A percentile compares a stretch with the other conserved stretches of the same genome.
Conservation (phyloP, 805 yeast genomes). For the Spathaspora girioi region DNA sequence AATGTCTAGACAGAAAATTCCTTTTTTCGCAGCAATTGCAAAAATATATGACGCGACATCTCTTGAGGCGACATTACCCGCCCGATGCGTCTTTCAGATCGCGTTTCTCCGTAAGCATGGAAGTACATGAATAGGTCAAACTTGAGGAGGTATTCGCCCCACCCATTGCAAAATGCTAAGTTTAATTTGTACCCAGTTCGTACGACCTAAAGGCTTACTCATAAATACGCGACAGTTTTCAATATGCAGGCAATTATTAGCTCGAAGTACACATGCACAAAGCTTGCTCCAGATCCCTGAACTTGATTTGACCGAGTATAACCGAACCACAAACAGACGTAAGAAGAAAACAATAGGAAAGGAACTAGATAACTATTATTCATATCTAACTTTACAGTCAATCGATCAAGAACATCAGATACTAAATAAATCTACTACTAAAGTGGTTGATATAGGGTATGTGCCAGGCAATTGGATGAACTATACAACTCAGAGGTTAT, state of each 20-base stretch:
- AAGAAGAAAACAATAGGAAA: neutral
- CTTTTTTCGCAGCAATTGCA: neutral
- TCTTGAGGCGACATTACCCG: neutral
- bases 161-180: neutral
- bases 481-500: constrained; percentile 24
- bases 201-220: neutral
- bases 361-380: neutral
- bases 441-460: constrained; percentile 37
- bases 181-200: neutral
- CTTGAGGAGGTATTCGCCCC: neutral
- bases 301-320: neutral
- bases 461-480: constrained; percentile 42
- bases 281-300: neutral
- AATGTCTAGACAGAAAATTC: neutral
- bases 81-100: neutral
- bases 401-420: constrained; percentile 7
- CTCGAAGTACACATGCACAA: neutral
- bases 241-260: neutral
- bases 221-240: neutral
- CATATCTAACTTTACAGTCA: neutral
- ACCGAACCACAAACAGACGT: neutral
- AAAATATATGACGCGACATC: neutral
- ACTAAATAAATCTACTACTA: constrained; percentile 22
- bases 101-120: neutral
- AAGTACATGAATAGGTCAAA: neutral